phyloP scores from a whole-genome alignment of 306 rosid species.

The Malus sylvestris region DNA sequence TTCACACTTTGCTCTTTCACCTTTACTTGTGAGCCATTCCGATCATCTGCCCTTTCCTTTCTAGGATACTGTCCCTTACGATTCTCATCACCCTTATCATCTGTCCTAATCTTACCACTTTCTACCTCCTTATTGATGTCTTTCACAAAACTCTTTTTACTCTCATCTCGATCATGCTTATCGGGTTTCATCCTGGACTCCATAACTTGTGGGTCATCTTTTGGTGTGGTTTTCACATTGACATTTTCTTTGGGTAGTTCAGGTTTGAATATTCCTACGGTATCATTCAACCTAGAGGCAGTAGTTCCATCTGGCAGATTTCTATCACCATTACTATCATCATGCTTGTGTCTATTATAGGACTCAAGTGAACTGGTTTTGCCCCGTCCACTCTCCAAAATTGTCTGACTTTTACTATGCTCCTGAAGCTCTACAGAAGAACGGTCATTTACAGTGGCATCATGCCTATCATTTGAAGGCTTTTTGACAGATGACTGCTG shows the following conservation, averaged over 20 bases:
- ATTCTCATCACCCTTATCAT: constrained; percentile 49
- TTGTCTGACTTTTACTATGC: constrained; percentile 24
- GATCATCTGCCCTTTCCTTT: constrained; percentile 51
- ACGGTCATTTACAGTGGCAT: constrained; percentile 31
- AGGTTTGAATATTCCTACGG: constrained; percentile 27
- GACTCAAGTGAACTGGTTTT: constrained; percentile 31
- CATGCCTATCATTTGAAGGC: constrained; percentile 20
- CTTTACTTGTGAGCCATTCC: constrained; percentile 53
- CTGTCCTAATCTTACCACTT: constrained; percentile 43
- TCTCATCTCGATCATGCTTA: constrained; percentile 36
- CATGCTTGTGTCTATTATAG: constrained; percentile 29
- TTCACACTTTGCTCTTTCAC: constrained; percentile 42
- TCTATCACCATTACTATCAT: constrained; percentile 30
- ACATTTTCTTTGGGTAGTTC: constrained; percentile 33
- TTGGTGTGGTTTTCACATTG: constrained; percentile 19
- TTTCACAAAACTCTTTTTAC: constrained; percentile 38
- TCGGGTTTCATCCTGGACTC: constrained; percentile 45
- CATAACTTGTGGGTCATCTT: constrained; percentile 32
- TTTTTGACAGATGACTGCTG: constrained; percentile 31
- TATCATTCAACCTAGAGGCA: constrained; percentile 35
- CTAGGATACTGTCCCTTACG: constrained; percentile 44
- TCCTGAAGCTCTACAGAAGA: constrained; percentile 28
- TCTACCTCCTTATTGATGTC: constrained; percentile 44
- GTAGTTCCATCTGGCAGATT: constrained; percentile 30
- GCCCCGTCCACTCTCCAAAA: constrained; percentile 24